Percentiles rank a stretch among this genome's conserved stretches.
Evolutionary conservation across 345 rosid genomes (phyloP).

Genomic region (Eucalyptus polyanthemos): DNA sequence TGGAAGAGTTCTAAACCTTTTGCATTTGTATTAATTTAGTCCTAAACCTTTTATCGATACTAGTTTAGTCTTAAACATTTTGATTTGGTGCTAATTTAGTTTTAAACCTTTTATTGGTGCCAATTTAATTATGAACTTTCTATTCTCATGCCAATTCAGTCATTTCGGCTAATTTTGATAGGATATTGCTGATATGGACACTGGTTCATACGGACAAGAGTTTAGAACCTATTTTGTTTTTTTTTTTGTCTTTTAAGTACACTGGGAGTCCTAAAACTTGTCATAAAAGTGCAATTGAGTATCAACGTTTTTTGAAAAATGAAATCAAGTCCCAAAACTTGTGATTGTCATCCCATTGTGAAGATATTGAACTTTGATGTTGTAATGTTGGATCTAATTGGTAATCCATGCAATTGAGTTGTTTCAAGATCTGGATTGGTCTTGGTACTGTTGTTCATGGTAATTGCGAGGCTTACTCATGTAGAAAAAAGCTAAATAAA

Average conservation of each 20-base stretch:
- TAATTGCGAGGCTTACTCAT: neutral
- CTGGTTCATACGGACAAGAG: fast-evolving
- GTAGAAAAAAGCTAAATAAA: neutral
- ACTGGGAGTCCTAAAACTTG: fast-evolving
- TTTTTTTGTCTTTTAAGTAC: fast-evolving
- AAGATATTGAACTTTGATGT: neutral
- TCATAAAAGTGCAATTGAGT: fast-evolving
- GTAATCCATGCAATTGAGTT: neutral
- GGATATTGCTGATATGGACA: fast-evolving
- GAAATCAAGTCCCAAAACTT: no score
- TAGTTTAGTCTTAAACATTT: fast-evolving
- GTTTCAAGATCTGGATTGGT: neutral
- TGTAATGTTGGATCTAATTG: neutral
- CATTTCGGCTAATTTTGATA: fast-evolving
- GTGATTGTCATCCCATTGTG: no score
- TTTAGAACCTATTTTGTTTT: no score
- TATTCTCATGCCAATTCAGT: fast-evolving
- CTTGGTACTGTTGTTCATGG: neutral
- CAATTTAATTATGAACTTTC: fast-evolving
- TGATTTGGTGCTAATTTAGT: fast-evolving
- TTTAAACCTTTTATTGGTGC: fast-evolving
- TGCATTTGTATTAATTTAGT: fast-evolving
- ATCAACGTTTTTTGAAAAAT: fast-evolving
- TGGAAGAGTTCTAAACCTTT: fast-evolving
- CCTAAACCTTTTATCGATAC: fast-evolving